These are phyloP conservation scores for barrel medic (Medicago truncatula) DNA, from an alignment of 306 rosid species.

Conservation along the genomic window DNA sequence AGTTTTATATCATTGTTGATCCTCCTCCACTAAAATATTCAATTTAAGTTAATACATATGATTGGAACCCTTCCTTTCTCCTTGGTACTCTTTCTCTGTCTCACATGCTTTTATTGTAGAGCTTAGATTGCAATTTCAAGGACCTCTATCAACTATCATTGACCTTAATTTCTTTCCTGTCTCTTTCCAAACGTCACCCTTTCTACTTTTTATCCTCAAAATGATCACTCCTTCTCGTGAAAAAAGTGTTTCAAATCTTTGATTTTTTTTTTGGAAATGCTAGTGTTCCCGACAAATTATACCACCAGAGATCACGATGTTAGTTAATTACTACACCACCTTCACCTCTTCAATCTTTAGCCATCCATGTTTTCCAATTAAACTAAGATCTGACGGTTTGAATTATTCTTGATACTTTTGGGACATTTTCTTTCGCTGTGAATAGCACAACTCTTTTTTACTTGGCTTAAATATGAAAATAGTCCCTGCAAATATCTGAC, in stretches of 20 bases:
- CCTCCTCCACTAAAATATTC: constrained; percentile 16
- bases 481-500: too few relatives aligned
- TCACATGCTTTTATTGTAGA: constrained; percentile 44
- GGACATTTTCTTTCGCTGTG: too few relatives aligned
- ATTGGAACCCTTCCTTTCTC: constrained; percentile 27
- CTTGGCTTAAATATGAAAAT: too few relatives aligned
- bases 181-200: constrained; percentile 35
- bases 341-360: too few relatives aligned
- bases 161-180: constrained; percentile 28
- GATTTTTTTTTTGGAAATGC: too few relatives aligned
- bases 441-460: too few relatives aligned
- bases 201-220: constrained; percentile 40
- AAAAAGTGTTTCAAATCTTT: constrained; percentile 14
- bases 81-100: constrained; percentile 32
- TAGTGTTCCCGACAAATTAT: too few relatives aligned
- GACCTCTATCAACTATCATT: constrained; percentile 28
- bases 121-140: constrained; percentile 43
- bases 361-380: too few relatives aligned
- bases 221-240: constrained; percentile 32
- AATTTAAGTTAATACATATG: background rate
- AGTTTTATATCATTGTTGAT: constrained; percentile 31
- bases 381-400: too few relatives aligned
- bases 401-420: too few relatives aligned
- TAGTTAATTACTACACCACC: too few relatives aligned
- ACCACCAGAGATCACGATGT: too few relatives aligned